Percentiles rank a stretch among this genome's conserved stretches.
Evolutionary conservation across 805 yeast genomes (phyloP).

Genomic region (Metschnikowia reukaufii): DNA sequence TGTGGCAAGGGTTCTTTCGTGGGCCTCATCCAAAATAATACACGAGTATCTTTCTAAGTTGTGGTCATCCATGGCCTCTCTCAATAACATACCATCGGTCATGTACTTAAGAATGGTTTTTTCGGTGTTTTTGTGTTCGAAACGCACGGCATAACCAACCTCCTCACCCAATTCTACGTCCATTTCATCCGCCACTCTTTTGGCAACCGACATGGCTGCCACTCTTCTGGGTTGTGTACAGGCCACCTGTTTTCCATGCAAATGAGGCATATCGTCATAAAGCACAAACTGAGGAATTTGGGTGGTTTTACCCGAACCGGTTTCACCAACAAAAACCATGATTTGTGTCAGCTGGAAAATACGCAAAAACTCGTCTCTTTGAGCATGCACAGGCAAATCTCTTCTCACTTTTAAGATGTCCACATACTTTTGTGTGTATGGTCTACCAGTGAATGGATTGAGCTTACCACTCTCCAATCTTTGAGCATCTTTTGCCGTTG

Average conservation of each 20-base stretch:
- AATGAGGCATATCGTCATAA: slow-evolving; percentile 90
- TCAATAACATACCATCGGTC: slow-evolving; percentile 98
- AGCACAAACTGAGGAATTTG: slow-evolving; percentile 96
- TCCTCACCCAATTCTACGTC: slow-evolving; percentile 90
- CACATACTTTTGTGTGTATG: slow-evolving; percentile 64
- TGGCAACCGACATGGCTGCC: slow-evolving; percentile 98
- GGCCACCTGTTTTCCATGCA: slow-evolving; percentile 81
- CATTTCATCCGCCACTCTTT: slow-evolving; percentile 96
- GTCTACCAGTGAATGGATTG: slow-evolving; percentile 80
- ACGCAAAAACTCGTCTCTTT: slow-evolving; percentile 82
- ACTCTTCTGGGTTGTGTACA: slow-evolving; percentile 98
- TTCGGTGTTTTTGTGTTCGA: slow-evolving; percentile 80
- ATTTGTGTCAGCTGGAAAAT: slow-evolving; percentile 86
- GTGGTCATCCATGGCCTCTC: slow-evolving; percentile 98
- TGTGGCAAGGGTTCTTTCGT: slow-evolving; percentile 94
- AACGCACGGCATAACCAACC: slow-evolving; percentile 94
- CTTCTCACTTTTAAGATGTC: slow-evolving; percentile 78
- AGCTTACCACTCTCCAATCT: slow-evolving; percentile 53
- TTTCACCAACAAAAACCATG: slow-evolving; percentile 98
- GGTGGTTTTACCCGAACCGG: slow-evolving; percentile 98
- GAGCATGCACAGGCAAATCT: slow-evolving; percentile 90
- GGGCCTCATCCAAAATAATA: slow-evolving; percentile 95
- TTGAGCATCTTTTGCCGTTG: slow-evolving; percentile 65
- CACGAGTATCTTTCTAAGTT: slow-evolving; percentile 78
- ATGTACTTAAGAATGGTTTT: slow-evolving; percentile 87